Base-by-base conservation (phyloP, 2,329 filamentous ascomycete species). In the Simplicillium aogashimaense region DNA sequence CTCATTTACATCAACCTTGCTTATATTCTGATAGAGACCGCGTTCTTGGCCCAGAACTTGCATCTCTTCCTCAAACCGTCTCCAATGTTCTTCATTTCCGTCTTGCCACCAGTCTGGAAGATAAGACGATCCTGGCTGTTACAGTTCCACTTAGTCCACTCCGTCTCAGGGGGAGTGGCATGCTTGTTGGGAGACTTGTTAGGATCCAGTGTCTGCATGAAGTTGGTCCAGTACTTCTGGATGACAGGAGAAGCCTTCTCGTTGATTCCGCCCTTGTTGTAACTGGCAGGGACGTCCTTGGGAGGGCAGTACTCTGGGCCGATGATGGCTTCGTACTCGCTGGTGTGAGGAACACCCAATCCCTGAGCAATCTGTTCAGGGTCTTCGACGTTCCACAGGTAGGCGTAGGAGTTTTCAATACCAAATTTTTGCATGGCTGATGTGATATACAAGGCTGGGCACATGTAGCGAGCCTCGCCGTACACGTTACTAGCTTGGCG, bases 211-310 rank as follows among this genome's bases (percentile, higher is more conserved):
- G 64, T 66, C 31, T 71, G 60, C 43, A 86, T 75, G 53, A 86
- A 86, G 45, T 74, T 81, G 1, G 74, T 74, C 78, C 79, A 86
- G 56, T 85, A 86, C 0, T 64, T 69, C 52, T 83, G 76, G 36
- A 81, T 69, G 0, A 80, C 57, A 0, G 71, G 65, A 2, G 81
- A 66, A 13, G 81, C 72, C 0, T 53, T 52, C 3, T 61, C 66
- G 49, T 84, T 84, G 3, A 37, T 41, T 25, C 38, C 20, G 28
- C 43, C 39, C 11, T 34, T 30, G 9, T 57, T 57, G 45, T 83
- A 83, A 29, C 69, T 75, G 2, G 50, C 47, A 1, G 78, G 77
- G 2, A 66, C 57, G 0, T 47, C 52, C 6, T 64, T 64, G 12
- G 63, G 58, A 9, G 70, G 65, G 20, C 20, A 25, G 51, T 79